Conservation (phyloP, 805 yeast species). For the Barnettozyma sucrosica region DNA sequence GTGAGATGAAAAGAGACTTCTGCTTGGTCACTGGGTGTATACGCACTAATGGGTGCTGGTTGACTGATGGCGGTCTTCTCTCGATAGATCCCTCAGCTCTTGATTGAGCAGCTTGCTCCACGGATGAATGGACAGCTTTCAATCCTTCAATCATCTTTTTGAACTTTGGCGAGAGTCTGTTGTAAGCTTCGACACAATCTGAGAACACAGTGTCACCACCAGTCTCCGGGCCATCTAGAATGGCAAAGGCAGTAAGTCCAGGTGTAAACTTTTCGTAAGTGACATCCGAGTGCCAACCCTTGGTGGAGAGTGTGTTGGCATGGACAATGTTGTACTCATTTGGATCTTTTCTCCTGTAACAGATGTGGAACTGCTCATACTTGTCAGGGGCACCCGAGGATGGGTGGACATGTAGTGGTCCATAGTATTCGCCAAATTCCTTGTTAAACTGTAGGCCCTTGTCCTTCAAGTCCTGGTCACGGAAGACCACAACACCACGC, state of each 20-base stretch:
- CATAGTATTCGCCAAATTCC: slow-evolving; percentile 58
- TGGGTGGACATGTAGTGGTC: slow-evolving; percentile 68
- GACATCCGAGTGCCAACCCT: slow-evolving; percentile 67
- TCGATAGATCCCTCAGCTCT: slow-evolving; percentile 55
- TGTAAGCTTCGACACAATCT: slow-evolving; percentile 66
- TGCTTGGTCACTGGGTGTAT: slow-evolving; percentile 66
- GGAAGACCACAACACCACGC: slow-evolving; percentile 61
- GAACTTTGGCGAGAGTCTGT: slow-evolving; percentile 62
- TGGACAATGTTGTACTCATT: slow-evolving; percentile 28
- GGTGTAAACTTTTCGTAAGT: slow-evolving; percentile 72
- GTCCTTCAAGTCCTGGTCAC: slow-evolving; percentile 59
- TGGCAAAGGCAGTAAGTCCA: slow-evolving; percentile 60
- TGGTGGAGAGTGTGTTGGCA: slow-evolving; percentile 19
- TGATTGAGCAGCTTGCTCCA: slow-evolving; percentile 61
- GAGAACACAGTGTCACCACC: slow-evolving; percentile 82
- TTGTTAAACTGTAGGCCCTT: slow-evolving; percentile 41
- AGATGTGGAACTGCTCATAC: slow-evolving; percentile 56
- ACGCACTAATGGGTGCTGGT: slow-evolving; percentile 63
- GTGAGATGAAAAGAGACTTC: slow-evolving; percentile 53
- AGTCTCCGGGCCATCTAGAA: slow-evolving; percentile 52
- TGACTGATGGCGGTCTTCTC: slow-evolving; percentile 53
- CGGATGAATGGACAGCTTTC: slow-evolving; percentile 65
- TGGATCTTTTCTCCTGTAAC: slow-evolving; percentile 43
- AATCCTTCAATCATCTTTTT: slow-evolving; percentile 53
- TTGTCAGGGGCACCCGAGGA: slow-evolving; percentile 64